Evolutionary conservation across 1,139 yeast species (phyloP), one percentile per base, ranked within the genome.

Genomic region (Geotrichum europaeum): DNA sequence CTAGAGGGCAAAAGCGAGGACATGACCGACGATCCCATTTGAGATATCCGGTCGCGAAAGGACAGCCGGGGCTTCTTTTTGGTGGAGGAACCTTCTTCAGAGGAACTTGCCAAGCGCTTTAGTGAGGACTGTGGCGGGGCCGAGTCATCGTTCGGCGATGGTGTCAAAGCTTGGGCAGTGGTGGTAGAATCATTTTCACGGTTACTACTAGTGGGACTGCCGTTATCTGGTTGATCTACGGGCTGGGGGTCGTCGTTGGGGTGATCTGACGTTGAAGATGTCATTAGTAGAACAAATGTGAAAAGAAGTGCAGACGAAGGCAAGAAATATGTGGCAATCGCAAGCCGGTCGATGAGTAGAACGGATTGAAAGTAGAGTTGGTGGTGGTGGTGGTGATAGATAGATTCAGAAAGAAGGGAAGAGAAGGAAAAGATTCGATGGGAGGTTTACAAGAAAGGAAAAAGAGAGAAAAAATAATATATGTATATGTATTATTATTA

Each of bases 1-100:
- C 58, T 54, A n/a, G 51, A 57, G n/a, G 60, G 60, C 18, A 58
- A 49, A 30, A 58, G 50, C 5, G 60, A 58, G 4, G 60, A 58
- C 57, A 58, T 58, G 36, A 58, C 60, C 30, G 60, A 58, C 15
- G 60, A 54, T 43, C 60, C 60, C 60, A 58, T 58, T 58, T 58
- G 60, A 22, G 56, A 30, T 55, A 58, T 54, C 52, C 60, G 60
- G 32, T 58, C 55, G 6, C 60, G 18, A 15, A 53, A 18, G 25
- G 60, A 54, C 3, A 57, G n/a, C 5, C 52, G 56, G 9, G 60
- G 57, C 40, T 56, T 50, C 30, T 55, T 58, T 18, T n/a, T 45
- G 12, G 49, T 20, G 43, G 32, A 22, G 25, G 47, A 50, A 30
- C 28, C 51, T 24, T 57, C 53, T n/a, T 53, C 56, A 13, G 40